Evolutionary conservation across 345 rosid species (phyloP).

Genomic region (Physaria fendleri): DNA sequence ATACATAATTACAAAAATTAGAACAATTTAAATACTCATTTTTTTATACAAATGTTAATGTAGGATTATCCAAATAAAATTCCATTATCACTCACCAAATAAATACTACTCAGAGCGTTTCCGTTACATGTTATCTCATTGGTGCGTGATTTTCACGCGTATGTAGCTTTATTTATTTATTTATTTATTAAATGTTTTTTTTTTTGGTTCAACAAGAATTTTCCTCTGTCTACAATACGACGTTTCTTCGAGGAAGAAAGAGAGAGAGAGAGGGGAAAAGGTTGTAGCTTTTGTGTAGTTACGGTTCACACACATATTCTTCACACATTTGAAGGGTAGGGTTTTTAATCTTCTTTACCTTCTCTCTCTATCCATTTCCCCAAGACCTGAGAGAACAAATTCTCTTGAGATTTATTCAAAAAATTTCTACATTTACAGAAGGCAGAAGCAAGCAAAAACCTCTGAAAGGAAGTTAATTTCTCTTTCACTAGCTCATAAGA

Average conservation of each 20-base stretch:
- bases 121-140: neutral
- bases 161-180: neutral
- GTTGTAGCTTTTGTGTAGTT: conserved; percentile 24
- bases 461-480: conserved; percentile 28
- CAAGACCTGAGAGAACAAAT: conserved; percentile 28
- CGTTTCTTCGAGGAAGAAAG: conserved; percentile 8
- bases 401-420: conserved; percentile 43
- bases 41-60: neutral
- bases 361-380: conserved; percentile 33
- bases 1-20: no score
- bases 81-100: conserved; percentile 13
- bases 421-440: conserved; percentile 5
- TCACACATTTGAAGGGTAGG: conserved; percentile 43
- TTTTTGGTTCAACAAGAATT: conserved; percentile 13
- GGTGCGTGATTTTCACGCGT: neutral
- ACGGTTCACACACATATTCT: conserved; percentile 29
- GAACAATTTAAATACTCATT: no score
- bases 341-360: conserved; percentile 52
- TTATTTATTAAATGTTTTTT: neutral
- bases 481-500: neutral
- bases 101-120: conserved; percentile 4
- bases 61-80: conserved; percentile 1
- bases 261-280: conserved; percentile 15
- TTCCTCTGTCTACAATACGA: conserved; percentile 14
- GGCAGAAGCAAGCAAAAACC: conserved; percentile 30